phyloP scores from a whole-genome alignment of 2,329 filamentous ascomycete species.

The Exophiala phaeomuriformis region DNA sequence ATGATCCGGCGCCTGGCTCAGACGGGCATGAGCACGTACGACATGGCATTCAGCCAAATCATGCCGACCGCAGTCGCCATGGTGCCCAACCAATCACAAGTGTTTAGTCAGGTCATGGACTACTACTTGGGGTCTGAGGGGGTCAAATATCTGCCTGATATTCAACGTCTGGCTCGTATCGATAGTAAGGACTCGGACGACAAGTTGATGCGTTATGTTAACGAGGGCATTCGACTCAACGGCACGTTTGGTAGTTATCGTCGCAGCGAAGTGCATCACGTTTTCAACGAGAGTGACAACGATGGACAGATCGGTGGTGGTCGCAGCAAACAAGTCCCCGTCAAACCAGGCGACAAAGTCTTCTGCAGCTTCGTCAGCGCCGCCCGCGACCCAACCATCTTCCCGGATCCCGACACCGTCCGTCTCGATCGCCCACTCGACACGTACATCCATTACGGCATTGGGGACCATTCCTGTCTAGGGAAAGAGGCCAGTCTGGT shows the following conservation, averaged over 20 bases:
- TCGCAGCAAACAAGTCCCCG: conserved; percentile 32
- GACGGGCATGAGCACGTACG: conserved; percentile 53
- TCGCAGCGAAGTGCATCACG: conserved; percentile 43
- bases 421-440: conserved; percentile 57
- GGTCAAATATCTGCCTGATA: conserved; percentile 50
- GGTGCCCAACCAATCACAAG: conserved; percentile 63
- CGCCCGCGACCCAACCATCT: conserved; percentile 50
- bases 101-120: conserved; percentile 66
- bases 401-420: conserved; percentile 55
- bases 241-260: conserved; percentile 57
- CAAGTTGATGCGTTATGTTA: conserved; percentile 59
- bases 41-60: conserved; percentile 65
- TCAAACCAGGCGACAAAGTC: conserved; percentile 53
- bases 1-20: conserved; percentile 60
- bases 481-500: conserved; percentile 55
- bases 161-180: conserved; percentile 53
- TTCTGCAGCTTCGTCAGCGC: conserved; percentile 57
- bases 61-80: conserved; percentile 60
- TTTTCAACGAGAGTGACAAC: conserved; percentile 41
- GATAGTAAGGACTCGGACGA: conserved; percentile 54
- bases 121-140: conserved; percentile 59
- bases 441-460: conserved; percentile 57
- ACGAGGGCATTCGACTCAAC: conserved; percentile 64
- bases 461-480: conserved; percentile 56
- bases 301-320: conserved; percentile 28